A percentile compares a stretch with the other conserved stretches of the same genome.
phyloP scores from a whole-genome alignment of 352 stramenopile genomes.

The Globisporangium ultimum region DNA sequence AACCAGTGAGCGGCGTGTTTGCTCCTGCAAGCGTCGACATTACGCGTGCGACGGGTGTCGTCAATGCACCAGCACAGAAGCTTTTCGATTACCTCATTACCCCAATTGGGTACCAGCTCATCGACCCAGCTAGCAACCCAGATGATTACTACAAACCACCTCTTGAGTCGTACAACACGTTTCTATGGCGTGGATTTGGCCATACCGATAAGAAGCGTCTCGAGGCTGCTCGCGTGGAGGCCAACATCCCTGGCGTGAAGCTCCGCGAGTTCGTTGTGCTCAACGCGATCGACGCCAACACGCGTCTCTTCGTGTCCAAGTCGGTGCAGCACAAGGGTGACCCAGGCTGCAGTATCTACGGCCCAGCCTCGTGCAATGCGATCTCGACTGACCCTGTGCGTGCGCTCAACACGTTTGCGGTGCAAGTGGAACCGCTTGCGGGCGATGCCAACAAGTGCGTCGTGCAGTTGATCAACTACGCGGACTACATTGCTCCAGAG shows the following conservation, averaged over 20 bases:
- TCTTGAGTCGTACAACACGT: slow-evolving; percentile 21
- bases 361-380: slow-evolving; percentile 13
- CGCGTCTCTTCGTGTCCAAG: slow-evolving; percentile 14
- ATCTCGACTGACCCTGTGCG: slow-evolving; percentile 18
- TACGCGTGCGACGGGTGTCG: slow-evolving; percentile 20
- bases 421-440: slow-evolving; percentile 13
- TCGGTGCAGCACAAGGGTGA: slow-evolving; percentile 17
- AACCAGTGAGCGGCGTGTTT: slow-evolving; percentile 28
- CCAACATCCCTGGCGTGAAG: slow-evolving; percentile 3
- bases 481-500: slow-evolving; percentile 18
- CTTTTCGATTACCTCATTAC: slow-evolving; percentile 35
- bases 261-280: slow-evolving; percentile 14
- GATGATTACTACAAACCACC: slow-evolving; percentile 29
- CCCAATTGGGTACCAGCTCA: slow-evolving; percentile 26
- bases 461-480: slow-evolving; percentile 26
- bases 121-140: slow-evolving; percentile 27
- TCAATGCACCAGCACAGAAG: slow-evolving; percentile 23
- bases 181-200: slow-evolving; percentile 17
- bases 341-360: slow-evolving; percentile 22
- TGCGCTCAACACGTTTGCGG: slow-evolving; percentile 18
- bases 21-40: slow-evolving; percentile 18
- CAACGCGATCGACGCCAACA: slow-evolving; percentile 14
- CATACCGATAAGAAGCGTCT: too few species aligned
- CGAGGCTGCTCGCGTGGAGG: too few species aligned
- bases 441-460: slow-evolving; percentile 19